Base-by-base conservation (phyloP, 2,329 filamentous ascomycete species). In the Arthrinium puccinioides region DNA sequence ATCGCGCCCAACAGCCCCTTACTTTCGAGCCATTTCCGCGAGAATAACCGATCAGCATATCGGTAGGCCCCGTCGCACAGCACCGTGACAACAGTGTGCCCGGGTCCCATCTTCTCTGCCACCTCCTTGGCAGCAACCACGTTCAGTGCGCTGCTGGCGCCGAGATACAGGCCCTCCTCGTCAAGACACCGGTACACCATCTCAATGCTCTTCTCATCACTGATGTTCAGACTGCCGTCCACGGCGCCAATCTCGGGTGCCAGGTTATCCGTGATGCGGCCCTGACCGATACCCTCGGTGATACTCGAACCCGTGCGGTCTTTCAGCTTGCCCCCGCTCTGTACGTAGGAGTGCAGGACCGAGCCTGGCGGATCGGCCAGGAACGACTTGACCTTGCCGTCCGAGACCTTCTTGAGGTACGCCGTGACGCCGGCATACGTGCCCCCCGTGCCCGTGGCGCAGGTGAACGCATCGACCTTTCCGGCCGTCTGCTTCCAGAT, bases 181-280 rank as follows among this genome's bases (percentile, higher is more conserved):
- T 97, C 89, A 45, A 98, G 69, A 56, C 90, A 95, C 46, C 90
- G 73, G 67, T 97, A 98, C 30, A 98, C 87, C 92, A 96, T 97
- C 63, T 86, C 87, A 50, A 98, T 90, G 53, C 82, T 94, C 76
- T 94, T 89, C 67, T 92, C 88, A 57, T 98, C 92, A 43, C 79
- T 74, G 49, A 98, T 87, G 57, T 82, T 73, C 52, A 98, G 55
- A 24, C 87, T 87, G 41, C 83, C 89, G 63, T 97, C 92, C 13
- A 97, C 55, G 30, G 94, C 70, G 43, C 74, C 82, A 40, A 98
- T 74, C 54, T 98, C 92, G 4, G 84, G 85, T 62, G 78, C 70
- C 46, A 98, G 67, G 63, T 98, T 98, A 56, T 95, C 87, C n/a
- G 92, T 98, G 36, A 98, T 77, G 36, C 92, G 84, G 25, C 92